A percentile compares a stretch with the other conserved stretches of the same genome.
Evolutionary conservation across 2,329 filamentous ascomycete species (phyloP).

Genomic region (Pyricularia sp.): DNA sequence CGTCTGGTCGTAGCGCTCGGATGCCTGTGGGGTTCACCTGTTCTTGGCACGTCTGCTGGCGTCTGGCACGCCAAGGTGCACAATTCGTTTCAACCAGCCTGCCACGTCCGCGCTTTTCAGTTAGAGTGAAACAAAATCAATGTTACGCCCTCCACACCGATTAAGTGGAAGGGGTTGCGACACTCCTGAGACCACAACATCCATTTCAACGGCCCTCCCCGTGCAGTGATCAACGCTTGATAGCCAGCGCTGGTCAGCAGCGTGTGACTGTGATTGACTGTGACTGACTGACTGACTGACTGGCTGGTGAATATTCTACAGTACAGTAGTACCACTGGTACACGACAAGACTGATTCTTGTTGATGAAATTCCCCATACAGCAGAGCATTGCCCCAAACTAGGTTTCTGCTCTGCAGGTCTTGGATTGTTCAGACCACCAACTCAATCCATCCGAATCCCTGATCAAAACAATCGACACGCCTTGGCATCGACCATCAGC

Average conservation of each 20-base stretch:
- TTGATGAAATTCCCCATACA: neutral
- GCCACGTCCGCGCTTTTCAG: neutral
- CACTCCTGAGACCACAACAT: neutral
- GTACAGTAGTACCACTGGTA: neutral
- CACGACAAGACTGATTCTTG: neutral
- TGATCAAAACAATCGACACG: neutral
- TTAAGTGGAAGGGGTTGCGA: neutral
- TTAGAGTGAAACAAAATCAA: neutral
- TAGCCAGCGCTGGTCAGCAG: neutral
- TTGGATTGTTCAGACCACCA: neutral
- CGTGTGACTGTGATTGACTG: neutral
- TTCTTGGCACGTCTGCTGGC: neutral
- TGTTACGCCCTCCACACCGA: neutral
- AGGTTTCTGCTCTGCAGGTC: neutral
- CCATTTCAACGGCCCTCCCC: neutral
- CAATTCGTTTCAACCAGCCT: neutral
- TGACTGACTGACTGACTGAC: neutral
- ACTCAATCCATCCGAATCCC: neutral
- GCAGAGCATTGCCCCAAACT: neutral
- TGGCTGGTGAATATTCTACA: neutral
- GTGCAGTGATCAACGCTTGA: neutral
- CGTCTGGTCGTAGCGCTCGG: neutral
- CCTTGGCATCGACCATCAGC: neutral
- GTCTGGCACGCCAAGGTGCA: neutral
- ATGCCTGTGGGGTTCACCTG: neutral